Percentiles rank a stretch among this genome's conserved stretches.
phyloP scores from a whole-genome alignment of 345 rosid species.

The Eucalyptus sp. region DNA sequence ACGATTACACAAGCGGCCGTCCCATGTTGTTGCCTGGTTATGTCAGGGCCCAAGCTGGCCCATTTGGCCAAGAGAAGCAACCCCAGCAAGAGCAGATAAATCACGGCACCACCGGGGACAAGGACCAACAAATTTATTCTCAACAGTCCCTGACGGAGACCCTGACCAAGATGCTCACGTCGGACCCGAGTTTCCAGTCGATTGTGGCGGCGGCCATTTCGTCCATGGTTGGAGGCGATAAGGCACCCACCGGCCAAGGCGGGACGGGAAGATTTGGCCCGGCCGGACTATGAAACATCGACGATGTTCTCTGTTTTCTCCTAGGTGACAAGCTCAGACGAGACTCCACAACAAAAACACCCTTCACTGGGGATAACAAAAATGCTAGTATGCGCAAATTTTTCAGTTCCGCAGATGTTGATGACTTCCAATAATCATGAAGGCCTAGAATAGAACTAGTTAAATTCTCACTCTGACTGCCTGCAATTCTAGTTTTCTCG shows the following conservation, averaged over 20 bases:
- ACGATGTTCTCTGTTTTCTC: neutral
- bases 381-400: neutral
- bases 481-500: neutral
- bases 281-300: neutral
- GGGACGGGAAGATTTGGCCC: constrained; percentile 6
- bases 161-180: constrained; percentile 51
- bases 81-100: neutral
- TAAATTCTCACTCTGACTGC: neutral
- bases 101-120: neutral
- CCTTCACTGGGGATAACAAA: neutral
- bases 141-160: constrained; percentile 53
- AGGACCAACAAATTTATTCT: neutral
- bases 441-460: neutral
- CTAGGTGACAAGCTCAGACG: neutral
- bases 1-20: constrained; percentile 10
- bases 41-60: neutral
- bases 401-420: neutral
- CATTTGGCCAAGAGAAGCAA: neutral
- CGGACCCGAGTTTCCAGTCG: constrained; percentile 55
- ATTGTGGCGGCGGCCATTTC: constrained; percentile 67
- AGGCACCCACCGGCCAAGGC: neutral
- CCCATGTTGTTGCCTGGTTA: neutral
- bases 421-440: neutral
- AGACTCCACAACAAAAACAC: neutral
- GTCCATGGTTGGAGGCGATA: constrained; percentile 26